Evolutionary conservation across 345 rosid genomes (phyloP).

Genomic region (Eucalyptus marginata): DNA sequence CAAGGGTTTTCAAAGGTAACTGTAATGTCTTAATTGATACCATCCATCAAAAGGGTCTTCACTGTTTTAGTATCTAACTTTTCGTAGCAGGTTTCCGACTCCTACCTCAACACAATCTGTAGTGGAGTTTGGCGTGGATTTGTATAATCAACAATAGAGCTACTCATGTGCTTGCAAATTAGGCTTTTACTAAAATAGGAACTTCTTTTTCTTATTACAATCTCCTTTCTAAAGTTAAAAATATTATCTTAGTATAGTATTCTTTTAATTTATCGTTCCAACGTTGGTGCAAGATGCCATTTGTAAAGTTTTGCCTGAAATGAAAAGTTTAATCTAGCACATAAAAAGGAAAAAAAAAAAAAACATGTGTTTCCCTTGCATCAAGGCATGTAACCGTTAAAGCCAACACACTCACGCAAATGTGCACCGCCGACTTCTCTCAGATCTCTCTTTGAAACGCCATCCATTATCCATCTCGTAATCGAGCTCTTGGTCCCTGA

Average conservation of each 20-base stretch:
- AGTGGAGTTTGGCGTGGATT: background rate
- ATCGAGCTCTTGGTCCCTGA: background rate
- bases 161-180: accelerated
- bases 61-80: background rate
- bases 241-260: no score
- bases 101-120: background rate
- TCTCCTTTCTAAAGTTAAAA: background rate
- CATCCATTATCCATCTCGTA: background rate
- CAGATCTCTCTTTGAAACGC: background rate
- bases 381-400: background rate
- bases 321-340: background rate
- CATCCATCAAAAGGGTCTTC: background rate
- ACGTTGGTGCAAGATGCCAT: background rate
- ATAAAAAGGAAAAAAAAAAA: background rate
- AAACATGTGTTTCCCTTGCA: background rate
- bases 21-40: background rate
- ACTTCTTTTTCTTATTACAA: background rate
- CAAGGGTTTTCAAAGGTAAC: background rate
- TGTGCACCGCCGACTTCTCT: background rate
- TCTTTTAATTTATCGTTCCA: background rate
- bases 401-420: background rate
- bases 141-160: background rate
- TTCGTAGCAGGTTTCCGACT: background rate
- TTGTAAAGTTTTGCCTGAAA: background rate
- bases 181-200: background rate